These are phyloP conservation scores for Eucalyptus regnans DNA, from an alignment of 345 rosid species.

Conservation along the genomic window DNA sequence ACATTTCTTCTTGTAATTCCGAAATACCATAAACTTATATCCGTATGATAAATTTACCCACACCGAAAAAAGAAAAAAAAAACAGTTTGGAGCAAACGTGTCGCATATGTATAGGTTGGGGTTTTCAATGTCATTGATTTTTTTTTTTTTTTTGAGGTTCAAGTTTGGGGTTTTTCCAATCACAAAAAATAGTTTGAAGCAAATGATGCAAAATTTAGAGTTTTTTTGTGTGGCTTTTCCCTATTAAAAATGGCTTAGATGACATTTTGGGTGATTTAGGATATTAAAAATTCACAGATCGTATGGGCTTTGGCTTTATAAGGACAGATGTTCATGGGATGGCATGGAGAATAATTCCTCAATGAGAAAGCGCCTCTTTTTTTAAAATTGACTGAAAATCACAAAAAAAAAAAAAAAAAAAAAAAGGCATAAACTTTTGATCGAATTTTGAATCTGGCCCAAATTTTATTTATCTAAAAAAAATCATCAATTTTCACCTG, in stretches of 20 bases:
- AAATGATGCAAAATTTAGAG: neutral
- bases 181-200: no score
- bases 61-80: no score
- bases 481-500: neutral
- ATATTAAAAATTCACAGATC: no score
- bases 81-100: rapidly evolving
- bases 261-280: neutral
- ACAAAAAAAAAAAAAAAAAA: no score
- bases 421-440: neutral
- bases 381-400: no score
- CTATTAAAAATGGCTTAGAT: no score
- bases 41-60: neutral
- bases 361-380: neutral
- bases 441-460: neutral
- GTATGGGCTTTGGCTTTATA: neutral
- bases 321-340: neutral
- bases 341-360: neutral
- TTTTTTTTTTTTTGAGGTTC: neutral
- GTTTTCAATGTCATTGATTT: no score
- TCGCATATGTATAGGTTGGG: rapidly evolving
- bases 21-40: no score
- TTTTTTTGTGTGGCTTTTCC: neutral
- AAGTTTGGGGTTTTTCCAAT: no score
- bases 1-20: rapidly evolving
- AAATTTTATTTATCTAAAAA: neutral